Base-by-base conservation (phyloP, 1,139 yeast species). In the Hemisphaericaspora subhashii region DNA sequence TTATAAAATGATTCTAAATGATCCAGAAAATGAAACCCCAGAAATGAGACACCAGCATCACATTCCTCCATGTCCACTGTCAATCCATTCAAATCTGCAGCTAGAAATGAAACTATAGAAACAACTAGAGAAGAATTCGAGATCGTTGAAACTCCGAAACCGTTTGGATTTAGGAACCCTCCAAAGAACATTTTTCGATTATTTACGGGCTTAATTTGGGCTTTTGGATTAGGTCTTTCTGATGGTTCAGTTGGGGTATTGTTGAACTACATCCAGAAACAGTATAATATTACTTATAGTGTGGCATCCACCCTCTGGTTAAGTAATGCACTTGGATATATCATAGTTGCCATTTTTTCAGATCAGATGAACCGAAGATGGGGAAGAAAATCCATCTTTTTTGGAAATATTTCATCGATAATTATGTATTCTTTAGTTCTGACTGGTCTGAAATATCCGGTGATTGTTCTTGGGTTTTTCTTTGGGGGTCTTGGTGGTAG, bases 401-500 rank as follows among this genome's bases (percentile, higher is more conserved):
- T 59, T 36, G 64, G 70, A 15, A 45, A 62, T 16, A 14, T 34
- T 7, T 34, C 32, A 4, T 34, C 37, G 4, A 27, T 34, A 13
- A 37, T 65, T 5, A 72, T 72, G 65, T 73, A 62, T 49, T 55
- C 68, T 0, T 53, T 74, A 3, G 68, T 70, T n/a, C 50, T 66
- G 34, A 68, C 70, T 34, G 68, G 68, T 1, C 52, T 68, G 5
- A 43, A 45, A 2, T 67, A 62, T 36, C 57, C 79, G 44, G 45
- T 73, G 4, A 68, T 75, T 10, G 80, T 77, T 12, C 54, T 71
- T 30, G 84, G 71, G 0, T 80, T 74, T 50, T 77, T 74, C 52
- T 60, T 79, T 47, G 81, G 82, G 2, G 87, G 87, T 0, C 52
- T 77, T 33, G 88, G 86, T 0, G 54, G 68, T 23, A 86, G 85